A percentile compares a stretch with the other conserved stretches of the same genome.
These are phyloP conservation scores for Candida jianshihensis DNA, from an alignment of 805 yeast genomes.

Conservation along the genomic window DNA sequence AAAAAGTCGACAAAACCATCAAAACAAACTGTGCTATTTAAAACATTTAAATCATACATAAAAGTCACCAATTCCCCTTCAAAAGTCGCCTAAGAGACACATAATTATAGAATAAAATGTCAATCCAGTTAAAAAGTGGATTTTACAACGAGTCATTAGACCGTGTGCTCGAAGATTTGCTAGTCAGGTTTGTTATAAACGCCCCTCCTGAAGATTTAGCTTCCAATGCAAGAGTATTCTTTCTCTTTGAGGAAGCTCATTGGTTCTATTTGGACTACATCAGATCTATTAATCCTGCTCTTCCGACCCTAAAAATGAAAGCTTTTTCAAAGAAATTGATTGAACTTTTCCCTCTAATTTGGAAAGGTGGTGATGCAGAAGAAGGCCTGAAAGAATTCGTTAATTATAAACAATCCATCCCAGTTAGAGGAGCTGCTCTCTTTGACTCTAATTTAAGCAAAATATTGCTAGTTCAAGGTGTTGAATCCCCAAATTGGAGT, in stretches of 20 bases:
- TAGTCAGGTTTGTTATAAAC: slow-evolving; percentile 85
- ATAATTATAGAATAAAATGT: slow-evolving; percentile 31
- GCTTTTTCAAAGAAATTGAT: slow-evolving; percentile 62
- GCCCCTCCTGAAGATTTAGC: slow-evolving; percentile 89
- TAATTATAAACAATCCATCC: slow-evolving; percentile 80
- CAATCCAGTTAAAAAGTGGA: slow-evolving; percentile 47
- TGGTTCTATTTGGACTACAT: slow-evolving; percentile 93
- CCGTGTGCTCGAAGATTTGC: slow-evolving; percentile 73
- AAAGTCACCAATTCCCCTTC: neutral
- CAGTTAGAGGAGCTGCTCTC: slow-evolving; percentile 93
- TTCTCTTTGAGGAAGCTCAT: slow-evolving; percentile 96
- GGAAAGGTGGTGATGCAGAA: slow-evolving; percentile 80
- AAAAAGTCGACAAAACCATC: too few species aligned
- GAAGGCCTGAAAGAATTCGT: slow-evolving; percentile 76
- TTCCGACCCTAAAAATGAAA: slow-evolving; percentile 76
- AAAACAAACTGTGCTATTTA: too few species aligned
- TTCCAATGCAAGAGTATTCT: slow-evolving; percentile 71
- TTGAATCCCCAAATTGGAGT: slow-evolving; percentile 81
- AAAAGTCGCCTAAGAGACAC: neutral
- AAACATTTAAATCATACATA: too few species aligned
- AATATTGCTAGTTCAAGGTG: slow-evolving; percentile 75
- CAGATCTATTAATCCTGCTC: slow-evolving; percentile 59
- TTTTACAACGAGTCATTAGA: slow-evolving; percentile 63
- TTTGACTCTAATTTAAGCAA: slow-evolving; percentile 65
- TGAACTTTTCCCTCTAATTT: slow-evolving; percentile 64